Conservation (phyloP, 306 rosid genomes). For the Alnus glutinosa region DNA sequence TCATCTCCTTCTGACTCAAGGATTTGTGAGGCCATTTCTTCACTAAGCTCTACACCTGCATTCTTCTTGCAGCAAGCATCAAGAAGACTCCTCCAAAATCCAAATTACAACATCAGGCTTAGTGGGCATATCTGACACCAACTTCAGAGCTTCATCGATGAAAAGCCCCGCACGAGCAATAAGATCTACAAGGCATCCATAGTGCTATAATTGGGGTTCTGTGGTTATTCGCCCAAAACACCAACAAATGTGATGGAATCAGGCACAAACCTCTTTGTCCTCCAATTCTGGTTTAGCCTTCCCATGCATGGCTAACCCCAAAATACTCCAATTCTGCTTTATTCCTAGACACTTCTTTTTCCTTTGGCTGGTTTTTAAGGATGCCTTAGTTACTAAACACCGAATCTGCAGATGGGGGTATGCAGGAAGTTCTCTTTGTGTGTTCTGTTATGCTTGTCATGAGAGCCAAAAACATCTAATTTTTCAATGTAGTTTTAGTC, state of each 20-base stretch:
- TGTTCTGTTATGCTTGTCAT: too few relatives aligned
- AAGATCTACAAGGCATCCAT: slow-evolving; percentile 84
- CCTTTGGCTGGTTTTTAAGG: too few relatives aligned
- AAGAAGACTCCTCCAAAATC: slow-evolving; percentile 65
- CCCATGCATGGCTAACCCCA: slow-evolving; percentile 69
- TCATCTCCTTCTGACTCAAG: slow-evolving; percentile 47
- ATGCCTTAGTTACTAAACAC: too few relatives aligned
- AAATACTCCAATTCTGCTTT: too few relatives aligned
- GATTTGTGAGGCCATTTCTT: slow-evolving; percentile 57
- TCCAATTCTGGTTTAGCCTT: slow-evolving; percentile 55
- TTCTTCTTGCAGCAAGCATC: slow-evolving; percentile 74
- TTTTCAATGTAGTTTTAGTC: too few relatives aligned
- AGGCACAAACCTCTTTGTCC: slow-evolving; percentile 37
- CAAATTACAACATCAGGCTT: slow-evolving; percentile 75
- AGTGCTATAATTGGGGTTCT: slow-evolving; percentile 68
- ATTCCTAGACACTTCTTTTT: too few relatives aligned
- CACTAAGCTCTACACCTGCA: slow-evolving; percentile 64
- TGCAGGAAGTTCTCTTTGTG: too few relatives aligned
- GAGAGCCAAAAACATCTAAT: too few relatives aligned
- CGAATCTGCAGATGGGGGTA: too few relatives aligned
- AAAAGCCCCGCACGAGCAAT: slow-evolving; percentile 57
- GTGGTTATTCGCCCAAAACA: slow-evolving; percentile 72
- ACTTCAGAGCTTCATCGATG: slow-evolving; percentile 57
- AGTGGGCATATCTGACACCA: slow-evolving; percentile 64
- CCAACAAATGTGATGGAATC: slow-evolving; percentile 78